Base-by-base conservation (phyloP, 768 basidiomycete species). In the Dentipellis sp. region DNA sequence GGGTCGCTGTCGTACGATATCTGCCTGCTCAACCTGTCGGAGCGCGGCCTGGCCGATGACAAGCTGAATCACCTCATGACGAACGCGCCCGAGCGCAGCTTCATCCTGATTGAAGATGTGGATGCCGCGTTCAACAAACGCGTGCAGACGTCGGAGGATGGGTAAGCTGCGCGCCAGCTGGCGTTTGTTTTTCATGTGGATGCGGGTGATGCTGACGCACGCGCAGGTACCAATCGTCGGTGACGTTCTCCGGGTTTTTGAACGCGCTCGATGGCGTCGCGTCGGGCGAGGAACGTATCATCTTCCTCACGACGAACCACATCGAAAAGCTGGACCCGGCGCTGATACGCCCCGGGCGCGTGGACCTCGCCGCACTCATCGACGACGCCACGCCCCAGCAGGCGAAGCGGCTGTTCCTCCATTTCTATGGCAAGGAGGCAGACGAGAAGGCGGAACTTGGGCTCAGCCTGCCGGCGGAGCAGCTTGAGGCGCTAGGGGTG, bases 261-360 rank as follows among this genome's bases (percentile, higher is more conserved):
- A 99, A 99, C 64, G 94, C 94, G 12, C 76, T 99, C 2, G 97
- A 99, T 66, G 97, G 97, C 16, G 95, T 99, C 29, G 95, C 93
- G 4, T 97, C 95, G 10, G 92, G 94, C 42, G 94, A 97, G 72
- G 94, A 97, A 65, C 85, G 97, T n/a, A 86, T 99, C 66, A 82
- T 99, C 37, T 99, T 99, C 72, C 90, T 99, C 86, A 99, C 97
- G 0, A 98, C 97, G n/a, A 99, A 99, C 69, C 97, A 98, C 64
- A 68, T 90, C 54, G 83, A 89, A 58, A 79, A 77, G 59, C 81
- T 99, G 37, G 97, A 99, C 70, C 87, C 92, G 6, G 97, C 95
- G 0, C 81, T 99, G 48, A 91, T 98, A 65, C 84, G 97, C 52
- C 95, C 97, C 0, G 97, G 97, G 16, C 82, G 97, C 10, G 94